Evolutionary conservation across 345 rosid species (phyloP).

Genomic region (Camelina hispida): DNA sequence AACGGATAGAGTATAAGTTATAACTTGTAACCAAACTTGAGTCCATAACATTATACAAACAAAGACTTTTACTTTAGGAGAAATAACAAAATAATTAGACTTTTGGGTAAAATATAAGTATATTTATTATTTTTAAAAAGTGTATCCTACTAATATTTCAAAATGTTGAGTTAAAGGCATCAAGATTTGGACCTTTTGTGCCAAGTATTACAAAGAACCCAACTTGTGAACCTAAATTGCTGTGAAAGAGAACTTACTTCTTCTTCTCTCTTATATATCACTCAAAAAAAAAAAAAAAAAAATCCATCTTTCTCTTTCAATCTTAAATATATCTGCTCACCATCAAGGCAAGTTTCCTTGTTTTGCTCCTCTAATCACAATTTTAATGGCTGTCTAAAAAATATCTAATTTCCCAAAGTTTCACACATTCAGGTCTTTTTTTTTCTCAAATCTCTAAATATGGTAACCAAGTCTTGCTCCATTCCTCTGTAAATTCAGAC

Average conservation of each 20-base stretch:
- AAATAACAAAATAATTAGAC: background rate
- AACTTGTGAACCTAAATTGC: conserved; percentile 47
- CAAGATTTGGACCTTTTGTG: conserved; percentile 34
- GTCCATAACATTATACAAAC: background rate
- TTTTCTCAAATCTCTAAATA: conserved; percentile 10
- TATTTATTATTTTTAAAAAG: too few relatives aligned
- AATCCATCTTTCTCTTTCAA: conserved; percentile 32
- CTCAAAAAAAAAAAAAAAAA: background rate
- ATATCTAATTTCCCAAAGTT: conserved; percentile 28
- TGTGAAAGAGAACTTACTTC: conserved; percentile 36
- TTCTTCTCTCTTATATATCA: conserved; percentile 2
- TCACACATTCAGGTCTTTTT: conserved; percentile 20
- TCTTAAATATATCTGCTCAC: conserved; percentile 33
- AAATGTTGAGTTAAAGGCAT: conserved; percentile 36
- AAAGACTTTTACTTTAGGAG: conserved; percentile 7
- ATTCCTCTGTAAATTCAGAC: conserved; percentile 14
- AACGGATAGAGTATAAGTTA: too few relatives aligned
- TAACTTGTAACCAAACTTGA: background rate
- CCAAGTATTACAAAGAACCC: conserved; percentile 35
- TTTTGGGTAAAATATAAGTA: background rate
- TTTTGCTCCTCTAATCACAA: conserved; percentile 24
- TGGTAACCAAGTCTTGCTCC: conserved; percentile 26
- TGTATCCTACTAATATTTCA: too few relatives aligned
- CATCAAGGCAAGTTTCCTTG: conserved; percentile 42
- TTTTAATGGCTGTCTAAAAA: conserved; percentile 16